These are phyloP conservation scores for Diospyros lotus DNA, from an alignment of 148 eudicot species.

Conservation along the genomic window DNA sequence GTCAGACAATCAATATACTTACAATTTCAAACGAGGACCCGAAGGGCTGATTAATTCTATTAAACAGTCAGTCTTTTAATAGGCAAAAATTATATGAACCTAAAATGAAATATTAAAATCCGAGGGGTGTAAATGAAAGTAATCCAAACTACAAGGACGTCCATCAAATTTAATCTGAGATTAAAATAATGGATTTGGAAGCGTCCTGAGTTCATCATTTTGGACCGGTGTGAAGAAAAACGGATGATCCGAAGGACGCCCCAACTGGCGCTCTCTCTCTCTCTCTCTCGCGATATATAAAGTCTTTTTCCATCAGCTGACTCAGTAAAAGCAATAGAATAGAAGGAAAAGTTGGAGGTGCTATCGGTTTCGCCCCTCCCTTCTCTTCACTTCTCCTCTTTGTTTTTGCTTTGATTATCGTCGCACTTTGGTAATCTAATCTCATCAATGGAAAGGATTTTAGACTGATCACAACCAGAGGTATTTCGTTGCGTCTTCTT, in stretches of 20 bases:
- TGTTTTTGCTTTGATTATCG: neutral
- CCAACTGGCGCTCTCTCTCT: constrained; percentile 6
- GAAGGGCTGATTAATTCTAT: no score
- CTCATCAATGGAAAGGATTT: neutral
- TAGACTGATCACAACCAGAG: neutral
- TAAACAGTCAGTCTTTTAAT: no score
- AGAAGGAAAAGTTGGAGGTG: neutral
- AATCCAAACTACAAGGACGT: no score
- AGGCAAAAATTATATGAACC: no score
- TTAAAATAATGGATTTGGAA: no score
- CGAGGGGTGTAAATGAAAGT: no score
- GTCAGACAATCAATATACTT: no score
- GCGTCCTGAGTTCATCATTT: neutral
- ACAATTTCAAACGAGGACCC: no score
- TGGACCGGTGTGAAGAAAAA: constrained; percentile 23
- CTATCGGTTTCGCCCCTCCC: neutral
- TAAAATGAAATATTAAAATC: no score
- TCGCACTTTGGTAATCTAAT: neutral
- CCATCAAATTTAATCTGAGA: no score
- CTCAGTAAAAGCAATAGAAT: neutral
- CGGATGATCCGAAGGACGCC: constrained; percentile 41
- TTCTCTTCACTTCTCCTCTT: neutral
- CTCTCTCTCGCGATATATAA: neutral
- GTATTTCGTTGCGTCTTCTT: no score
- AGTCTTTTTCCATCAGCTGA: neutral